Conservation (phyloP, 1,139 yeast genomes). For the Ogataea hybrid region DNA sequence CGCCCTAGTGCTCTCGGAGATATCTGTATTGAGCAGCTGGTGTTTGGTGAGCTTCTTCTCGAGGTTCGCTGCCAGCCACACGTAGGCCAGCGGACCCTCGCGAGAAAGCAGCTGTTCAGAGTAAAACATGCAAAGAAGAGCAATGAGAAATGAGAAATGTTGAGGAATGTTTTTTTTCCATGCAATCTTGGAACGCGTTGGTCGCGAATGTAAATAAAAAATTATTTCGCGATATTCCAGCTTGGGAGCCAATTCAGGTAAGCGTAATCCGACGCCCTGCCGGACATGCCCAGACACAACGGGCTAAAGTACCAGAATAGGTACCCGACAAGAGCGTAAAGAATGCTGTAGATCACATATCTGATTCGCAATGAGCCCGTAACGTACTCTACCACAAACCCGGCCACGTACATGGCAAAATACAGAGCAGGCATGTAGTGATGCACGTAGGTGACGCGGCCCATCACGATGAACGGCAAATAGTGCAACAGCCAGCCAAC, state of each 20-base stretch:
- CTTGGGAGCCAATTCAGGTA: constrained; percentile 72
- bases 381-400: constrained; percentile 51
- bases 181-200: constrained; percentile 7
- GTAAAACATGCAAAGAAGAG: constrained; percentile 34
- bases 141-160: constrained; percentile 1
- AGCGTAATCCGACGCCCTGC: constrained; percentile 59
- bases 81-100: constrained; percentile 84
- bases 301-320: constrained; percentile 76
- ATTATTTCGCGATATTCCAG: constrained; percentile 44
- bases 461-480: constrained; percentile 74
- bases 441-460: constrained; percentile 80
- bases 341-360: constrained; percentile 31
- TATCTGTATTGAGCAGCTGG: constrained; percentile 71
- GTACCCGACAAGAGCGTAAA: constrained; percentile 54
- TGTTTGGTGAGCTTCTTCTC: constrained; percentile 77
- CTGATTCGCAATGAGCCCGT: constrained; percentile 11
- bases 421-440: constrained; percentile 81
- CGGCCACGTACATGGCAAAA: constrained; percentile 67
- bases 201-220: constrained; percentile 8
- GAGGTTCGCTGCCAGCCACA: constrained; percentile 92
- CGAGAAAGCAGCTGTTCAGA: constrained; percentile 51
- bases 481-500: constrained; percentile 71
- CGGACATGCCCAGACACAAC: constrained; percentile 86
- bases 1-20: constrained; percentile 63
- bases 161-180: neutral